A percentile compares a stretch with the other conserved stretches of the same genome.
Evolutionary conservation across 257 asterid genomes (phyloP).

Genomic region (Avicennia marina): DNA sequence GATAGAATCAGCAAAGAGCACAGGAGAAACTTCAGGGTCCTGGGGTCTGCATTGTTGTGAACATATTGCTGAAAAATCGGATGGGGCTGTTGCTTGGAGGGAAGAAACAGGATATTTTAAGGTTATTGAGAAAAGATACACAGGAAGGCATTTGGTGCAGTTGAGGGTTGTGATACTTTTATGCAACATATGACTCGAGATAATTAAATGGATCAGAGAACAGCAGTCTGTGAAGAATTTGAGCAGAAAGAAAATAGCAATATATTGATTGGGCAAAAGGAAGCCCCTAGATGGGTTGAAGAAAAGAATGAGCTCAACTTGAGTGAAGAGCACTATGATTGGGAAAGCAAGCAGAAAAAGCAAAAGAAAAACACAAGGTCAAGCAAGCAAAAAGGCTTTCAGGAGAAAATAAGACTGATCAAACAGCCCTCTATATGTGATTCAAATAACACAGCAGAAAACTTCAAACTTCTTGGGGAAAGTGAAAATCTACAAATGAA

Average conservation of each 20-base stretch:
- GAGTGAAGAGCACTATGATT: slow-evolving; percentile 16
- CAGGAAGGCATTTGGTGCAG: slow-evolving; percentile 22
- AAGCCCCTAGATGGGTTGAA: slow-evolving; percentile 29
- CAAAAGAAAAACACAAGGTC: slow-evolving; percentile 19
- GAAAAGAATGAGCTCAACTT: slow-evolving; percentile 25
- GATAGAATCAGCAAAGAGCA: slow-evolving; percentile 19
- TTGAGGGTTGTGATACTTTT: slow-evolving; percentile 20
- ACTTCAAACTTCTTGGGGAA: slow-evolving; percentile 29
- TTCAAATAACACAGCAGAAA: slow-evolving; percentile 20
- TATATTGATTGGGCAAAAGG: slow-evolving; percentile 26
- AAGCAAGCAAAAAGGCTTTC: slow-evolving; percentile 25
- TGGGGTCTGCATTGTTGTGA: slow-evolving; percentile 19
- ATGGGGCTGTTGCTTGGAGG: slow-evolving; percentile 53
- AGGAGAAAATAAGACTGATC: slow-evolving; percentile 23
- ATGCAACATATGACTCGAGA: slow-evolving; percentile 23
- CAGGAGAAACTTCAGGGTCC: slow-evolving; percentile 26
- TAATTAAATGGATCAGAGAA: slow-evolving; percentile 16
- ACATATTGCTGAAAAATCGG: slow-evolving; percentile 25
- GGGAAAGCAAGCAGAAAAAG: slow-evolving; percentile 20
- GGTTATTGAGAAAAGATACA: slow-evolving; percentile 49
- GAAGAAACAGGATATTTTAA: slow-evolving; percentile 60
- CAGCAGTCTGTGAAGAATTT: slow-evolving; percentile 21
- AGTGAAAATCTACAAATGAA: slow-evolving; percentile 21
- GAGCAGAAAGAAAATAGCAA: slow-evolving; percentile 25
- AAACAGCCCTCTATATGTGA: slow-evolving; percentile 15